Conservation (phyloP, 306 rosid genomes). For the Rubus parviflorus region DNA sequence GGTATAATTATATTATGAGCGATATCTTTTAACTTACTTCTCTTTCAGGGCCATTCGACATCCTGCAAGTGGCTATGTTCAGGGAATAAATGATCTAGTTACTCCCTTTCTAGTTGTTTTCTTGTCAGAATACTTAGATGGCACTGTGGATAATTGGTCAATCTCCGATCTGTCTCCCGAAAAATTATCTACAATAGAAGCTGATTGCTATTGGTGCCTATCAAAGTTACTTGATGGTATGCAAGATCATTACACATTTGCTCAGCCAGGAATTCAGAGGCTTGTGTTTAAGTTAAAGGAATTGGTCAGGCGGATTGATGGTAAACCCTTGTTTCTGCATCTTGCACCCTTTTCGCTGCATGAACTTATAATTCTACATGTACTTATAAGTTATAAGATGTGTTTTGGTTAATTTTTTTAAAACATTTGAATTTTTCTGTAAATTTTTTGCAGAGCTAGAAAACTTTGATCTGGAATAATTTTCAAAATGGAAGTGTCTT, state of each 20-base stretch:
- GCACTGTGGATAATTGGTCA: constrained; percentile 71
- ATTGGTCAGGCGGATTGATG: constrained; percentile 87
- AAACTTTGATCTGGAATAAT: neutral
- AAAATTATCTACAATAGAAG: constrained; percentile 63
- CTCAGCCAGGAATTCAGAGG: constrained; percentile 98
- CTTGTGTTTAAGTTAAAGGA: constrained; percentile 94
- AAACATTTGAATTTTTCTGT: neutral
- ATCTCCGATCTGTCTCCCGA: constrained; percentile 72
- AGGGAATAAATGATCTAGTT: constrained; percentile 96
- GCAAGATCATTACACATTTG: constrained; percentile 98
- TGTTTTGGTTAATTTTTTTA: neutral
- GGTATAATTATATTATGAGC: neutral
- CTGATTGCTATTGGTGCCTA: constrained; percentile 96
- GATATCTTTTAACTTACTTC: constrained; percentile 13
- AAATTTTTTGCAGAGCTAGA: neutral
- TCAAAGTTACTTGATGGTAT: constrained; percentile 93
- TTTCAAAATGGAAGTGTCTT: neutral
- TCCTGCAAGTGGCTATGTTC: constrained; percentile 99
- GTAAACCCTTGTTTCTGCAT: constrained; percentile 39
- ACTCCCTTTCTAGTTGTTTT: constrained; percentile 93
- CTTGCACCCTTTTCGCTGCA: constrained; percentile 14
- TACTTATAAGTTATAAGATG: no score
- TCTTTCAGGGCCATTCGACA: constrained; percentile 92
- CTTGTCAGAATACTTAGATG: constrained; percentile 80
- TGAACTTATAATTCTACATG: neutral